A percentile compares a stretch with the other conserved stretches of the same genome.
Conservation (phyloP, 2,329 filamentous ascomycete genomes). For the Alternaria longipes region DNA sequence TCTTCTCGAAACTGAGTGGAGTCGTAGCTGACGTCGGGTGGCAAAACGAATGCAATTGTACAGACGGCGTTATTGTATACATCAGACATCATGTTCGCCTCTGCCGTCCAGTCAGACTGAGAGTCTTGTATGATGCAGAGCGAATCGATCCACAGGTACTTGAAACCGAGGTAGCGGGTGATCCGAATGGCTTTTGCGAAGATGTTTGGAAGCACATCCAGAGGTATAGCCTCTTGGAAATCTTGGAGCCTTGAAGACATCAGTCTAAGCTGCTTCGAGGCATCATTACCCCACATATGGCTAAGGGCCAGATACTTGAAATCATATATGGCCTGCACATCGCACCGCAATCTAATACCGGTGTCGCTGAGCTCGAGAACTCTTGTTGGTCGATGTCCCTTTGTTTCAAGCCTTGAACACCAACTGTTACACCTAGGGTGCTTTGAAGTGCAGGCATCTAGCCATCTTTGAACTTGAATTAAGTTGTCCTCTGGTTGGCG, state of each 20-base stretch:
- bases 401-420: not conserved
- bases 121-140: conserved; percentile 33
- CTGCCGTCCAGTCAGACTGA: conserved; percentile 12
- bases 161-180: conserved; percentile 19
- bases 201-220: conserved; percentile 8
- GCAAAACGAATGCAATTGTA: conserved; percentile 19
- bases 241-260: not conserved
- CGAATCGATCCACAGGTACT: conserved; percentile 36
- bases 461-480: not conserved
- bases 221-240: conserved; percentile 8
- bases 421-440: not conserved
- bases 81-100: conserved; percentile 20
- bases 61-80: conserved; percentile 23
- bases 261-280: not conserved
- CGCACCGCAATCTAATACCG: not conserved
- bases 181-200: conserved; percentile 29
- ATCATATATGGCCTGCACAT: not conserved
- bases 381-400: conserved; percentile 1
- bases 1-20: not conserved
- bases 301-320: conserved; percentile 21
- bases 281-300: conserved; percentile 22
- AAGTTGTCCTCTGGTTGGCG: not conserved
- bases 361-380: conserved; percentile 7
- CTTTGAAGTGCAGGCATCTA: not conserved
- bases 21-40: not conserved